Conservation (phyloP, 768 basidiomycete species). For the Basidioascus undulatus region DNA sequence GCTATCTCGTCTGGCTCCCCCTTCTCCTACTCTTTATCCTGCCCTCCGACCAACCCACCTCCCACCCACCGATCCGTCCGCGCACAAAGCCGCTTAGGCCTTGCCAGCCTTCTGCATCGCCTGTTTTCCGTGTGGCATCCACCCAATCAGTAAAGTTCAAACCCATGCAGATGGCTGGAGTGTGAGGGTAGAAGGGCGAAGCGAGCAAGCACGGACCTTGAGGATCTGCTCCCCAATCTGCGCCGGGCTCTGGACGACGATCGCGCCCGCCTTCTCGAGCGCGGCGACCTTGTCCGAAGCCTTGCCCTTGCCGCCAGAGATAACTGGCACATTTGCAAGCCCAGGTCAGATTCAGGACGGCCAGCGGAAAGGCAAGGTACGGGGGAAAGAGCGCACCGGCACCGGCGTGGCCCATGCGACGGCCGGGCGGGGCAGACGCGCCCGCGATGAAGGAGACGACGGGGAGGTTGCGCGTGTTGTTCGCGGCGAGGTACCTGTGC, state of each 20-base stretch:
- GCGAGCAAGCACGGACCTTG: slow-evolving; percentile 30
- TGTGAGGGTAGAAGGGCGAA: not conserved
- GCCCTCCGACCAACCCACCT: no score
- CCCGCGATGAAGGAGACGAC: slow-evolving; percentile 97
- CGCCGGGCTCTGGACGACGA: slow-evolving; percentile 86
- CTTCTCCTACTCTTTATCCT: no score
- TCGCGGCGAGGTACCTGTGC: slow-evolving; percentile 74
- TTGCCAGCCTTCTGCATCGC: no score
- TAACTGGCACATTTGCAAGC: no score
- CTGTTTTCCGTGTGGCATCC: no score
- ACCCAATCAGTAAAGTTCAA: no score
- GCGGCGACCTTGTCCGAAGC: slow-evolving; percentile 84
- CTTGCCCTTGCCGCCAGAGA: slow-evolving; percentile 83
- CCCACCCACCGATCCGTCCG: no score
- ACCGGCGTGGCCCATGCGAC: slow-evolving; percentile 45
- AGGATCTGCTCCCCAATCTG: slow-evolving; percentile 78
- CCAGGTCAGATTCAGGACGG: not conserved
- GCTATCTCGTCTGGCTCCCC: no score
- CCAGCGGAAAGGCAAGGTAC: not conserved
- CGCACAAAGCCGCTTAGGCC: no score
- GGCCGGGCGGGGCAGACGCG: slow-evolving; percentile 85
- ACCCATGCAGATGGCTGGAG: no score
- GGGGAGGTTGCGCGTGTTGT: slow-evolving; percentile 69
- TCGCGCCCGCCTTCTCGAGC: slow-evolving; percentile 68
- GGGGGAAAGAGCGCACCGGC: not conserved